phyloP scores from a whole-genome alignment of 192 early-diverging fungal genomes.

The Piromyces finnis region DNA sequence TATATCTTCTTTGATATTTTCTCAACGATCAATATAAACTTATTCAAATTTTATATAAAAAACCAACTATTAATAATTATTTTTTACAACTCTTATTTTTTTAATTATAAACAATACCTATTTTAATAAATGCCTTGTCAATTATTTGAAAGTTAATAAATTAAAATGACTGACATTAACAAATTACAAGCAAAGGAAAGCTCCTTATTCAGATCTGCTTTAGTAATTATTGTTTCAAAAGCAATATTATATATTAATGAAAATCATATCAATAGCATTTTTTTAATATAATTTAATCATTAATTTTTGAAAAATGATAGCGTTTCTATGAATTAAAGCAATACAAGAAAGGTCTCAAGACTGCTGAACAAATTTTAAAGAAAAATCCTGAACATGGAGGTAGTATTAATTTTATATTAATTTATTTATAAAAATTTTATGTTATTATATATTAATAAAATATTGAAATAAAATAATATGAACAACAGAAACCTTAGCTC shows the following conservation, averaged over 20 bases:
- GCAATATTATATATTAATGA: too few species aligned
- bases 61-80: too few species aligned
- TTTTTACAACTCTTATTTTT: too few species aligned
- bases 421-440: background rate
- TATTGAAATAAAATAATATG: background rate
- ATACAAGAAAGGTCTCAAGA: slow-evolving; percentile 87
- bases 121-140: too few species aligned
- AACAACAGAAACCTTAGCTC: slow-evolving; percentile 64
- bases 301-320: background rate
- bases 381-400: slow-evolving; percentile 85
- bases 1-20: too few species aligned
- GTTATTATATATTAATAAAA: background rate
- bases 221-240: background rate
- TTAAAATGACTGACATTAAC: background rate
- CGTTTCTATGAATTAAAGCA: slow-evolving; percentile 76
- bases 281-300: too few species aligned
- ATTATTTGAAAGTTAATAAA: too few species aligned
- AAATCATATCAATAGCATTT: too few species aligned
- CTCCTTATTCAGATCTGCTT: background rate
- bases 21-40: too few species aligned
- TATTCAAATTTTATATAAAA: too few species aligned
- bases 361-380: slow-evolving; percentile 78
- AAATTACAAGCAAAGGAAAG: background rate
- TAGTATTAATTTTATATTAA: slow-evolving; percentile 6
- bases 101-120: too few species aligned